Conservation (phyloP, 768 basidiomycete species). For the Pulveroboletus sp. region DNA sequence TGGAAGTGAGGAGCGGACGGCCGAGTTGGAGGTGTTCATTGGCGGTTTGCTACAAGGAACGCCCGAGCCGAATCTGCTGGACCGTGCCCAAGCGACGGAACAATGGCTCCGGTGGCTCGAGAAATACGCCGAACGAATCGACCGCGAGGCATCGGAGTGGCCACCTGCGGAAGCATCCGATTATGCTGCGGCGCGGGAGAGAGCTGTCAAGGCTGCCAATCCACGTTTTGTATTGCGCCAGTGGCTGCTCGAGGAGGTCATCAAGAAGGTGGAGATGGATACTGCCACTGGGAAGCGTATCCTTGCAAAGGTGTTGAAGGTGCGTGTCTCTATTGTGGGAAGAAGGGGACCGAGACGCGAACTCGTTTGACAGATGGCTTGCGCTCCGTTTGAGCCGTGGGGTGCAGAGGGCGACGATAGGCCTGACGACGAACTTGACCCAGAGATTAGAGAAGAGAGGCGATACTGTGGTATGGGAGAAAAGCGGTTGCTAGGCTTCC, state of each 20-base stretch:
- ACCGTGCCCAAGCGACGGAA: slow-evolving; percentile 40
- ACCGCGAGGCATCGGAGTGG: slow-evolving; percentile 49
- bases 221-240: slow-evolving; percentile 92
- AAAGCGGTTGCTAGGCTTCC: slow-evolving; percentile 76
- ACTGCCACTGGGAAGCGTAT: slow-evolving; percentile 56
- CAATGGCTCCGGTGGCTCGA: slow-evolving; percentile 64
- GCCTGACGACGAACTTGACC: slow-evolving; percentile 43
- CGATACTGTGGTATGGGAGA: slow-evolving; percentile 77
- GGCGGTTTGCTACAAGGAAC: slow-evolving; percentile 42
- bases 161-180: slow-evolving; percentile 26
- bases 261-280: slow-evolving; percentile 68
- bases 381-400: slow-evolving; percentile 81
- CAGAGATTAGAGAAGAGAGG: slow-evolving; percentile 64
- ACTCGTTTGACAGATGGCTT: slow-evolving; percentile 64
- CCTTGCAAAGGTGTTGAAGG: slow-evolving; percentile 78
- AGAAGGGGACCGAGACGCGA: not conserved
- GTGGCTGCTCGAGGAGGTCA: slow-evolving; percentile 95
- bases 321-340: slow-evolving; percentile 29
- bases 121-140: slow-evolving; percentile 54
- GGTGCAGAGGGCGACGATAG: slow-evolving; percentile 62
- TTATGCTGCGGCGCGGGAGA: slow-evolving; percentile 43
- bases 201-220: slow-evolving; percentile 58
- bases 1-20: slow-evolving; percentile 8
- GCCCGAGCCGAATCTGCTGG: slow-evolving; percentile 42
- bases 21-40: slow-evolving; percentile 38